Conservation (phyloP, 2,329 filamentous ascomycete species). For the Epichloe baconii region DNA sequence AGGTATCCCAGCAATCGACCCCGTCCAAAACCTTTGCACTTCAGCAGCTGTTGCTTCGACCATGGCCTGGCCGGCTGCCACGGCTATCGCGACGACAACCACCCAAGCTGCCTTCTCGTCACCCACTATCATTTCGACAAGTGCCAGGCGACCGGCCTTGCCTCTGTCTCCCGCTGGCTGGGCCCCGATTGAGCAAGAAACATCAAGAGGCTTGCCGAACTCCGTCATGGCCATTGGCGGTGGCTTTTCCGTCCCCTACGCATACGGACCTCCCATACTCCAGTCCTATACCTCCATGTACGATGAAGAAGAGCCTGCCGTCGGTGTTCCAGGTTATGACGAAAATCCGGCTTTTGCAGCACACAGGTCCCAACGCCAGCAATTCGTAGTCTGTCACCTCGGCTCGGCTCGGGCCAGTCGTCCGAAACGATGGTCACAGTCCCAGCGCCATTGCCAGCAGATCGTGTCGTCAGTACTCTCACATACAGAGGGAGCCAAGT, state of each 20-base stretch:
- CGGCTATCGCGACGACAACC: slow-evolving; percentile 31
- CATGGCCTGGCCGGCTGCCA: slow-evolving; percentile 22
- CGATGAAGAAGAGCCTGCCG: slow-evolving; percentile 16
- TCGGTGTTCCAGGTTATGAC: slow-evolving; percentile 23
- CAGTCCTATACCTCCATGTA: slow-evolving; percentile 22
- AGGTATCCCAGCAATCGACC: slow-evolving; percentile 11
- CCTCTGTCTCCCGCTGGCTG: slow-evolving; percentile 17
- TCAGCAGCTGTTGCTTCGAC: slow-evolving; percentile 10
- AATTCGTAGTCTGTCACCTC: slow-evolving; percentile 37
- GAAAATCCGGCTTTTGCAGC: slow-evolving; percentile 20
- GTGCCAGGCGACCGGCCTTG: slow-evolving; percentile 20
- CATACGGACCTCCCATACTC: slow-evolving; percentile 15
- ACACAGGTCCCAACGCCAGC: slow-evolving; percentile 25
- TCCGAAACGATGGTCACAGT: slow-evolving; percentile 36
- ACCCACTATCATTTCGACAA: slow-evolving; percentile 11
- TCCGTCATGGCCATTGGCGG: slow-evolving; percentile 11
- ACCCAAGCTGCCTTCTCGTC: slow-evolving; percentile 36
- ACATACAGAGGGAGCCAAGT: slow-evolving; percentile 28
- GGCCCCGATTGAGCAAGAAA: slow-evolving; percentile 17
- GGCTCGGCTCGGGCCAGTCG: slow-evolving; percentile 31
- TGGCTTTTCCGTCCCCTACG: slow-evolving; percentile 18
- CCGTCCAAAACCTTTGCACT: slow-evolving; percentile 10
- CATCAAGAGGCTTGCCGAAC: slow-evolving; percentile 9
- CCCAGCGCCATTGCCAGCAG: slow-evolving; percentile 24
- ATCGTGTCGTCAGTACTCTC: slow-evolving; percentile 20